Conservation (phyloP, 148 eudicot genomes). For the Suaeda aralocaspica region DNA sequence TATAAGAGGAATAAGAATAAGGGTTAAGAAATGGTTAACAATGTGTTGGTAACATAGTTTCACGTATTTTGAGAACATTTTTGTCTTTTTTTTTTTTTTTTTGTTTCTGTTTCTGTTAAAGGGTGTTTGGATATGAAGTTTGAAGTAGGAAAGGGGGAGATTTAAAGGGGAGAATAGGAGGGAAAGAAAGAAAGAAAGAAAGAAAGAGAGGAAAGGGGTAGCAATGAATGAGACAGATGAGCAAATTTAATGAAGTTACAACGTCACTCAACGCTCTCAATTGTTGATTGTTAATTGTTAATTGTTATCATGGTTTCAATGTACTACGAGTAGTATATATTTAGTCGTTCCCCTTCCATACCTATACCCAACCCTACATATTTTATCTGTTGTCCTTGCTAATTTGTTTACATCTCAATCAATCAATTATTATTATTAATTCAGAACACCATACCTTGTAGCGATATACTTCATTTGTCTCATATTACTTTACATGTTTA, state of each 20-base stretch:
- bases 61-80: constrained; percentile 9
- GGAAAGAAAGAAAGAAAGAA: background rate
- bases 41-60: constrained; percentile 20
- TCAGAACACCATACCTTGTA: too few species aligned
- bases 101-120: background rate
- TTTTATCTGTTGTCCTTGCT: background rate
- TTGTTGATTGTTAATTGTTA: background rate
- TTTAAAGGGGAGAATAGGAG: background rate
- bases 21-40: constrained; percentile 15
- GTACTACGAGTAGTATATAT: too few species aligned
- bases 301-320: background rate
- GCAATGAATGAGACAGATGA: constrained; percentile 23
- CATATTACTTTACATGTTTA: too few species aligned
- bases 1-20: constrained; percentile 9
- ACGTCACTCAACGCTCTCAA: constrained; percentile 14
- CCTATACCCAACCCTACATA: background rate
- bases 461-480: too few species aligned
- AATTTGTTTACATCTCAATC: background rate
- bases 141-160: background rate
- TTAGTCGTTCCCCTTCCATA: background rate
- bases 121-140: background rate
- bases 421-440: background rate
- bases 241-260: constrained; percentile 17
- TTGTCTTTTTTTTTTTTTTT: background rate
- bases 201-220: background rate